A percentile compares a stretch with the other conserved stretches of the same genome.
phyloP scores from a whole-genome alignment of 495 filamentous ascomycete species.

The Thermothielavioides terrestris region DNA sequence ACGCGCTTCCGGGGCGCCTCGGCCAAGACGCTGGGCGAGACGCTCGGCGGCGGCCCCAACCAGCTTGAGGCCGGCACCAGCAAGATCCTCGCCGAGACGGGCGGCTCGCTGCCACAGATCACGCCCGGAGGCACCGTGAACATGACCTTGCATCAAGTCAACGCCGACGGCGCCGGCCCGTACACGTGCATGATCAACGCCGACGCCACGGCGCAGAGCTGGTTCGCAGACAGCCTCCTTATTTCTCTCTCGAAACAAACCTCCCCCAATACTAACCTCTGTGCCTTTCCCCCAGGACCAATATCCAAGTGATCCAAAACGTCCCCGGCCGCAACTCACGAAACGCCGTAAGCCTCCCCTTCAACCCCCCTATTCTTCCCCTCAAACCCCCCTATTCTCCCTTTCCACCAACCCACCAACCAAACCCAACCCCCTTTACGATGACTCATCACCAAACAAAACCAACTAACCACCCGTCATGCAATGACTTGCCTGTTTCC shows the following conservation, averaged over 20 bases:
- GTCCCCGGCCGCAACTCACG: constrained; percentile 30
- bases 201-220: constrained; percentile 38
- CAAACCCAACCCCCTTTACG: too few relatives aligned
- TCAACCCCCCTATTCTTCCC: not conserved
- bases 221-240: constrained; percentile 1
- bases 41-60: constrained; percentile 36
- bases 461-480: not conserved
- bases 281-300: constrained; percentile 6
- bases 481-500: too few relatives aligned
- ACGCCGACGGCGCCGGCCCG: constrained; percentile 40
- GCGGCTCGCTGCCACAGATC: constrained; percentile 40
- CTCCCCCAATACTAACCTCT: not conserved
- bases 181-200: constrained; percentile 44
- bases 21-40: constrained; percentile 39
- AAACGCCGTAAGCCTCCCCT: constrained; percentile 18
- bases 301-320: constrained; percentile 31
- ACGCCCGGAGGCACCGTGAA: constrained; percentile 36
- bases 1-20: constrained; percentile 41
- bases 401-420: too few relatives aligned
- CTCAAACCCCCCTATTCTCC: too few relatives aligned
- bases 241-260: not conserved
- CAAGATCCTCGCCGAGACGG: constrained; percentile 39
- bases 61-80: constrained; percentile 39
- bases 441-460: too few relatives aligned
- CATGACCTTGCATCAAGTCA: constrained; percentile 49